Conservation (phyloP, 768 basidiomycete genomes). For the Neoboletus subvelutipes region DNA sequence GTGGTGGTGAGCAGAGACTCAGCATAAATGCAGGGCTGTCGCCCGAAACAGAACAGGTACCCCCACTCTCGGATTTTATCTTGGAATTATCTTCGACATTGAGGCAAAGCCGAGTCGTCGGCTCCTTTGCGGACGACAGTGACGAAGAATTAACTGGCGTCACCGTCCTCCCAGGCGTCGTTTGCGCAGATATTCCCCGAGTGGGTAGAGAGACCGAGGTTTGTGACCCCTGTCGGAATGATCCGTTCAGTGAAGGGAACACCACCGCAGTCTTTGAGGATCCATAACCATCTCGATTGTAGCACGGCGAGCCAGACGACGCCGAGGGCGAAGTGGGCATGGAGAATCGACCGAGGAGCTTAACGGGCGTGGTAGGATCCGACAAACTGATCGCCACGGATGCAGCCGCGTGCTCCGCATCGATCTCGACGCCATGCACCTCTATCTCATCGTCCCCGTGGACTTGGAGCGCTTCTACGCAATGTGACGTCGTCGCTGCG, state of each 20-base stretch:
- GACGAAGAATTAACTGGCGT: conserved; percentile 7
- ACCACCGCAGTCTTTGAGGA: conserved; percentile 17
- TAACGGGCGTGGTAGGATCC: conserved; percentile 18
- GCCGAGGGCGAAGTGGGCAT: conserved; percentile 3
- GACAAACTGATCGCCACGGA: conserved; percentile 8
- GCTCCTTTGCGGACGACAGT: neutral
- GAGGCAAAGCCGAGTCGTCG: neutral
- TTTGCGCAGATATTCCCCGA: conserved; percentile 9
- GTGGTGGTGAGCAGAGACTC: conserved; percentile 12
- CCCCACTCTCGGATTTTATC: neutral
- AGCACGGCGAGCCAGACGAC: neutral
- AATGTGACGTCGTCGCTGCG: conserved; percentile 1
- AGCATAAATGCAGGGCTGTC: conserved; percentile 4
- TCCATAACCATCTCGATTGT: conserved; percentile 2
- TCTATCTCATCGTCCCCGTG: conserved; percentile 17
- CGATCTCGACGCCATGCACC: conserved; percentile 8
- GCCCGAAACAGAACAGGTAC: neutral
- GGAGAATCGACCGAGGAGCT: conserved; percentile 13
- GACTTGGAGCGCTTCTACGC: conserved; percentile 5
- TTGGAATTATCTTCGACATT: conserved; percentile 2
- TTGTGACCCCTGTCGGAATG: conserved; percentile 17
- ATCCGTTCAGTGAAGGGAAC: conserved; percentile 27
- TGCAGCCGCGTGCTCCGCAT: neutral
- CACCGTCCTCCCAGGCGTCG: conserved; percentile 9
- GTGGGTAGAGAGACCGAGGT: neutral